phyloP scores from a whole-genome alignment of 495 filamentous ascomycete genomes.

The Penicillium angulare region DNA sequence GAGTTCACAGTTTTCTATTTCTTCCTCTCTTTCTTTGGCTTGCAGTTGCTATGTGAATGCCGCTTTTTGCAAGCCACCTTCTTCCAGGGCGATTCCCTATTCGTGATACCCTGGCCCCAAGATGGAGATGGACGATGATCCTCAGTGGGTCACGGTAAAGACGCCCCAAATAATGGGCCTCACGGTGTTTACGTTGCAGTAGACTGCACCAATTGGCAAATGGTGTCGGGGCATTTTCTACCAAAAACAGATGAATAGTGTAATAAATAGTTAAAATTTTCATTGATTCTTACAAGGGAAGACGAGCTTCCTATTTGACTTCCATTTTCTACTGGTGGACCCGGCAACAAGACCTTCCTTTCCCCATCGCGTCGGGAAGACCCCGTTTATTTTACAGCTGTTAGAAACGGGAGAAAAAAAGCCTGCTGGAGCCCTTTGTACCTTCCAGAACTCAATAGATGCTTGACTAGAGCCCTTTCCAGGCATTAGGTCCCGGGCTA shows the following conservation, averaged over 20 bases:
- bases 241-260: background rate
- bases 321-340: conserved; percentile 9
- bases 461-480: background rate
- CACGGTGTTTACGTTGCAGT: conserved; percentile 12
- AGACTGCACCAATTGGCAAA: conserved; percentile 1
- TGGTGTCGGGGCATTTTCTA: background rate
- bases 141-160: conserved; percentile 9
- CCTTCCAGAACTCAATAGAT: conserved; percentile 1
- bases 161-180: conserved; percentile 10
- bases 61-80: conserved; percentile 4
- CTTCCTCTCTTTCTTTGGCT: background rate
- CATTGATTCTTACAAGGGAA: background rate
- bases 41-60: conserved; percentile 3
- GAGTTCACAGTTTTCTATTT: too few species aligned
- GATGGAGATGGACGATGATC: conserved; percentile 12
- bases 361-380: conserved; percentile 15
- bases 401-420: conserved; percentile 28
- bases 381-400: conserved; percentile 27
- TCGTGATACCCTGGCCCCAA: background rate
- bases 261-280: background rate
- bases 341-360: conserved; percentile 7
- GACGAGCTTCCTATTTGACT: conserved; percentile 25
- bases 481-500: background rate
- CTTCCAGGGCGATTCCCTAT: background rate
- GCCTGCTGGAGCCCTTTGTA: background rate